A percentile compares a stretch with the other conserved stretches of the same genome.
Evolutionary conservation across 495 filamentous ascomycete genomes (phyloP).

Genomic region (Podospora anserina): DNA sequence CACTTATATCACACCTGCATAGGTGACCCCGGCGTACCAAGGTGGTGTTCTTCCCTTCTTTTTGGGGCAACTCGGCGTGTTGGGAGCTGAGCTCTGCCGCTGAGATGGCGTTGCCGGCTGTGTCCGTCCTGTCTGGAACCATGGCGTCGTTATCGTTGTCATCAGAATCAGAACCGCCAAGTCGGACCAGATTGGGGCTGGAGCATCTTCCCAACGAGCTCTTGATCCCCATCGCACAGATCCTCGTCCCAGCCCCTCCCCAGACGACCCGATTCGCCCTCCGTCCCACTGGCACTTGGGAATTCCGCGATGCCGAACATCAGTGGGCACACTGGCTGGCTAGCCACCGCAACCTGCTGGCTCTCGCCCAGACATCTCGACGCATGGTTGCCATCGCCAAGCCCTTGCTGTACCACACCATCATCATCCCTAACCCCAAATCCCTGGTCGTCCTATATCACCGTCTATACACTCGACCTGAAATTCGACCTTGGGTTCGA

Average conservation of each 20-base stretch:
- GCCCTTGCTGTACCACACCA: conserved; percentile 32
- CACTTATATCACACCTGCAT: conserved; percentile 13
- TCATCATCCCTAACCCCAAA: conserved; percentile 28
- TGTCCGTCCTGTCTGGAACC: neutral
- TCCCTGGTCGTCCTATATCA: conserved; percentile 25
- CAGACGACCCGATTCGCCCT: conserved; percentile 34
- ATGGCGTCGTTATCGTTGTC: neutral
- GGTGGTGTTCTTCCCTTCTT: neutral
- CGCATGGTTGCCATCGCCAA: conserved; percentile 33
- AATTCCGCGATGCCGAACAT: conserved; percentile 29
- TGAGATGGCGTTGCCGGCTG: neutral
- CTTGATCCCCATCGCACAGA: conserved; percentile 30
- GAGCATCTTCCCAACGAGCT: conserved; percentile 33
- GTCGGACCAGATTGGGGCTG: conserved; percentile 9
- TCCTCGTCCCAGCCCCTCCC: conserved; percentile 25
- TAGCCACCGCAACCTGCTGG: conserved; percentile 25
- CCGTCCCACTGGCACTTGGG: conserved; percentile 33
- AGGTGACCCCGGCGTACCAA: neutral
- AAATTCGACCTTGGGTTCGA: conserved; percentile 31
- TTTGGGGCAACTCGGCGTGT: neutral
- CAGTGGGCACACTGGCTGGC: conserved; percentile 32
- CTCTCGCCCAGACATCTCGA: conserved; percentile 31
- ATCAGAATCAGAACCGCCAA: neutral
- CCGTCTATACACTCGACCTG: conserved; percentile 22
- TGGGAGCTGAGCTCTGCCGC: neutral